Evolutionary conservation across 2,329 filamentous ascomycete genomes (phyloP), one percentile per base, ranked within the genome.

Genomic region (Myriosclerotinia duriaeana): DNA sequence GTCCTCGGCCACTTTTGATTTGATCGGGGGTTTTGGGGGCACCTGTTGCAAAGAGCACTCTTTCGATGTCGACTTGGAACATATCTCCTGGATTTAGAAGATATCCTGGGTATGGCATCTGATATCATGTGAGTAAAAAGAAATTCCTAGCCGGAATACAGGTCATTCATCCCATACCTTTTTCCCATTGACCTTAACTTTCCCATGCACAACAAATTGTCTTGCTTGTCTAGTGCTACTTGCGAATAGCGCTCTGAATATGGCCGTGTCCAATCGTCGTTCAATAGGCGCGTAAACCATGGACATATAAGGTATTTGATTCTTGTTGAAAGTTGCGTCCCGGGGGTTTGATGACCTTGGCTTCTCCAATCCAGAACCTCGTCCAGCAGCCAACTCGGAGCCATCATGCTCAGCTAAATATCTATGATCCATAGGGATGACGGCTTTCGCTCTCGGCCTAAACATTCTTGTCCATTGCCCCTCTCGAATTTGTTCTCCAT

Each of bases 391-490:
- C 78, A 92, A 86, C 75, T 92, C 87, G 50, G 92, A 90, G 56
- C 95, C 95, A 79, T 98, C 93, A 73, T 89, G 80, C 65, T 81
- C 78, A 48, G 94, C 95, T 75, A 99, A 86, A 74, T 95, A 92
- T 71, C 80, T 78, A 67, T 91, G 86, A 75, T 92, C 85, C 88
- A 99, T 96, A 67, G 93, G 87, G 74, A 96, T 88, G 64, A 96
- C 93, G 67, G 91, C 89, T 68, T 89, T 86, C 68, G 97, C 83
- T 72, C 89, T 89, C 71, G 90, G 86, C 72, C 86, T 89, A 81
- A 99, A 99, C 85, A 97, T 93, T 77, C 91, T 90, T 79, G 91
- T 85, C 95, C 95, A 99, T 81, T 95, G 90, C 77, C 90, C 88
- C 82, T 99, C 95, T 71, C 89, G 88, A 72, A 99, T 89, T 76